A percentile compares a stretch with the other conserved stretches of the same genome.
phyloP scores from a whole-genome alignment of 805 yeast genomes.

The Metschnikowia chrysomelidarum region DNA sequence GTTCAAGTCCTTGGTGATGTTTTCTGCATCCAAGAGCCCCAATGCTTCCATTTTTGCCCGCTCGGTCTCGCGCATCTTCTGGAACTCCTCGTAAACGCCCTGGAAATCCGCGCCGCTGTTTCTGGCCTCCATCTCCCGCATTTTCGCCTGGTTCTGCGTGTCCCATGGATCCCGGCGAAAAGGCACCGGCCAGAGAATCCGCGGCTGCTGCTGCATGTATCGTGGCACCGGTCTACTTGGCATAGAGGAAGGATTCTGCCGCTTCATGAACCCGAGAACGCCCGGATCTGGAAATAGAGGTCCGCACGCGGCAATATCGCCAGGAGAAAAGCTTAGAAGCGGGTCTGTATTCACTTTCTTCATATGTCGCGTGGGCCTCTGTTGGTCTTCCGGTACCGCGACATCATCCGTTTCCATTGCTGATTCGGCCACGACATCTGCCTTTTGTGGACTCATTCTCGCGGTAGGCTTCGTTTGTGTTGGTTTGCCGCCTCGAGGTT shows the following conservation, averaged over 20 bases:
- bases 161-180: constrained; percentile 64
- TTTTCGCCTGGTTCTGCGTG: constrained; percentile 59
- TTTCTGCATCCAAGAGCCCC: constrained; percentile 86
- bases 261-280: constrained; percentile 27
- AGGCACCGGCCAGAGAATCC: constrained; percentile 32
- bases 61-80: constrained; percentile 70
- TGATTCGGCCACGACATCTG: too few relatives aligned
- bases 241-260: constrained; percentile 8
- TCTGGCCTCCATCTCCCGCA: constrained; percentile 51
- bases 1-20: constrained; percentile 72
- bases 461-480: too few relatives aligned
- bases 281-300: constrained; percentile 30
- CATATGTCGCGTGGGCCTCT: too few relatives aligned
- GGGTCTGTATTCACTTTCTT: not conserved
- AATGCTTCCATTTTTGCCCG: constrained; percentile 72
- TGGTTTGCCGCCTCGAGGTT: too few relatives aligned
- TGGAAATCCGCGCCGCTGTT: constrained; percentile 56
- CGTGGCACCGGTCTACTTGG: constrained; percentile 38
- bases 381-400: too few relatives aligned
- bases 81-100: constrained; percentile 72
- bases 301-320: constrained; percentile 25
- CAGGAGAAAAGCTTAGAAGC: constrained; percentile 3
- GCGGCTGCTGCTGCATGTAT: constrained; percentile 35
- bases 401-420: too few relatives aligned
- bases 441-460: too few relatives aligned